These are phyloP conservation scores for Komagataea norvegica DNA, from an alignment of 1,139 yeast species.

Conservation along the genomic window DNA sequence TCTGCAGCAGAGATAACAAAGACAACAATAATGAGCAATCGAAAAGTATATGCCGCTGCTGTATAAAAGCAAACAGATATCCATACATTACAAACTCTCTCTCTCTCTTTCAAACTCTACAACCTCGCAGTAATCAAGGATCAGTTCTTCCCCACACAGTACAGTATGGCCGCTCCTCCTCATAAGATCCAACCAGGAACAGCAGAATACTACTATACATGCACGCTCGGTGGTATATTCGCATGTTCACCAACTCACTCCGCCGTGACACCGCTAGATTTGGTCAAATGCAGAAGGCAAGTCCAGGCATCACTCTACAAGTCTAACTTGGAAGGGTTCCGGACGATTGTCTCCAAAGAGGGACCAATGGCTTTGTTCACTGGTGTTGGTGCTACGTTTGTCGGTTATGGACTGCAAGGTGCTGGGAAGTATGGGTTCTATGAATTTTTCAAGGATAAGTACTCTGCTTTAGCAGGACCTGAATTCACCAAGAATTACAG, in stretches of 20 bases:
- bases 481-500: conserved; percentile 58
- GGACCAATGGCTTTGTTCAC: conserved; percentile 75
- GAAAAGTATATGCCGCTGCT: no score
- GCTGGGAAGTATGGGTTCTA: conserved; percentile 96
- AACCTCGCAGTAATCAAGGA: no score
- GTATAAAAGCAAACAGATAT: no score
- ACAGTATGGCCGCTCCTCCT: neutral
- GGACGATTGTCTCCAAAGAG: conserved; percentile 61
- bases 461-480: conserved; percentile 63
- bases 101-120: no score
- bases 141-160: no score
- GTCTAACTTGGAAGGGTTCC: conserved; percentile 77
- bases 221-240: conserved; percentile 78
- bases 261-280: conserved; percentile 84
- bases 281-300: conserved; percentile 90
- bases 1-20: no score
- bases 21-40: no score
- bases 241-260: conserved; percentile 98
- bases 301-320: conserved; percentile 68
- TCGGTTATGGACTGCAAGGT: conserved; percentile 92
- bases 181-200: conserved; percentile 10
- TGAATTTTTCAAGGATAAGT: conserved; percentile 79
- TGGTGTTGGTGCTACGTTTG: conserved; percentile 85
- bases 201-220: conserved; percentile 67
- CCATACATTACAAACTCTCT: no score